phyloP scores from a whole-genome alignment of 2,329 filamentous ascomycete genomes.

The Colletotrichum coccodes region DNA sequence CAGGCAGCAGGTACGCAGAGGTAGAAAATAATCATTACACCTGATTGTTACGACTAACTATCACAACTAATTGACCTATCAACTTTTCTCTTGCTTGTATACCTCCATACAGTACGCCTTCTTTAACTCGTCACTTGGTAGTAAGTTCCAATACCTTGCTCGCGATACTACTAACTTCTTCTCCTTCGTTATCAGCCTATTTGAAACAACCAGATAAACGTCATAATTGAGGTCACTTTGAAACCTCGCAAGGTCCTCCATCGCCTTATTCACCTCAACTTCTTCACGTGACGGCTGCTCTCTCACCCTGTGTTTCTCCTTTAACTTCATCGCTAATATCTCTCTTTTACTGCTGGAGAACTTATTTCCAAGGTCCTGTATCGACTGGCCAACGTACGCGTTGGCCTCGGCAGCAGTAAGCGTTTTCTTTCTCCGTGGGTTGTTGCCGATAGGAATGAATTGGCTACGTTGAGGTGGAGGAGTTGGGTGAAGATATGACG shows the following conservation, averaged over 20 bases:
- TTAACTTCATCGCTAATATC: not conserved
- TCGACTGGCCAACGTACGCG: not conserved
- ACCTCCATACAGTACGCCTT: no score
- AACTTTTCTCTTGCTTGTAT: no score
- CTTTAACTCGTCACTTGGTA: no score
- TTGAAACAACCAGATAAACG: no score
- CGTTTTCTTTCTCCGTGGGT: not conserved
- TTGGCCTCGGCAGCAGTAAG: not conserved
- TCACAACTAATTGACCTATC: no score
- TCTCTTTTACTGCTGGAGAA: not conserved
- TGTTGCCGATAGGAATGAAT: not conserved
- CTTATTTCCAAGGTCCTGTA: not conserved
- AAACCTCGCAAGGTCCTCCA: not conserved
- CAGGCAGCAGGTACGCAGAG: no score
- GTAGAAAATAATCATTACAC: no score
- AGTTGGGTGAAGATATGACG: no score
- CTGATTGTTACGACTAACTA: no score
- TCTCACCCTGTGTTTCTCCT: not conserved
- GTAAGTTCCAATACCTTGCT: no score
- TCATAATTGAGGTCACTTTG: not conserved
- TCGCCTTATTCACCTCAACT: not conserved
- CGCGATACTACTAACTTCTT: no score
- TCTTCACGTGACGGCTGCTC: not conserved
- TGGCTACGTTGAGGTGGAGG: not conserved
- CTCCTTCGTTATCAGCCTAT: no score